Evolutionary conservation across 2,329 filamentous ascomycete species (phyloP), one percentile per base, ranked within the genome.

Genomic region (Xylariales sp.): DNA sequence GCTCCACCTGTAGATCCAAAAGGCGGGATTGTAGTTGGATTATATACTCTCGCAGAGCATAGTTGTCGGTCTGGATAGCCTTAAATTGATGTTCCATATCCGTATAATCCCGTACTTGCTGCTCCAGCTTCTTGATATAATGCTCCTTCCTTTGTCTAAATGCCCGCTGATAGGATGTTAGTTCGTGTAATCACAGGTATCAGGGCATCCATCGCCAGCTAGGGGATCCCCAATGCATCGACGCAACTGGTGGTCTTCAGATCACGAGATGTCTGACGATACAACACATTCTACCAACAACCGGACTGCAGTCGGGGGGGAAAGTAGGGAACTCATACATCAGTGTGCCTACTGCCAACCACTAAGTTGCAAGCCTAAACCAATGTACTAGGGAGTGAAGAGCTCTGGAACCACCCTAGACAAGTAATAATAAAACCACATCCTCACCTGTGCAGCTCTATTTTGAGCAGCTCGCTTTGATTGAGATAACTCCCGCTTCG

Each of bases 381-480:
- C 3, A 41, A 53, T 54, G 12, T 41, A 9, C 41, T 59, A 39
- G 59, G 54, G 18, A 49, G 39, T 50, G 55, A 53, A 67, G 23
- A 53, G 32, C 9, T 55, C 48, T 39, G 58, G 65, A 46, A 18
- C 41, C 39, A 55, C 6, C 23, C 23, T n/a, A 14, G 6, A 9
- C 9, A 3, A 14, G 32, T 54, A 16, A 65, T 45, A 58, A 60
- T 58, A 72, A 64, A 62, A 50, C 54, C 55, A 62, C 54, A 23
- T 41, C 79, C 90, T 77, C 87, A 97, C 96, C 90, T 99, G 96
- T 62, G 96, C 96, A 74, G 95, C 96, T 78, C 96, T 87, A 78
- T 99, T 99, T 79, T 99, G 96, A 9, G 96, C 96, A 34, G 96
- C 96, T 73, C 96, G 91, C 83, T 98, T 99, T 45, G 94, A 97